These are phyloP conservation scores for Drechslera avenae DNA, from an alignment of 2,329 filamentous ascomycete genomes.

Conservation along the genomic window DNA sequence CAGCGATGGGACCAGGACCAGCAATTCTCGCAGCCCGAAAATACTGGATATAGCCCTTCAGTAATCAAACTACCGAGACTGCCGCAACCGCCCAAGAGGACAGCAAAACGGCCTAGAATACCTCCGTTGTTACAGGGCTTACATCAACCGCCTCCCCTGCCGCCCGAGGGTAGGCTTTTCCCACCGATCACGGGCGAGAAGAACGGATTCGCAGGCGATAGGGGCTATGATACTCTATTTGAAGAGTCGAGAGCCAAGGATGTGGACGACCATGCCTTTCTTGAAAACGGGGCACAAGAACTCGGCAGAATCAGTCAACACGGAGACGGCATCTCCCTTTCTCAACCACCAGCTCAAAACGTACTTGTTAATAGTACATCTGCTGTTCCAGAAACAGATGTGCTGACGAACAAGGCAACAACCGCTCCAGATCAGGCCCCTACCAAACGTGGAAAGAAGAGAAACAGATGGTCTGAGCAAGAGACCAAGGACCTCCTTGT, in stretches of 20 bases:
- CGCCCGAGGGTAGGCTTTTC: slow-evolving; percentile 60
- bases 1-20: slow-evolving; percentile 31
- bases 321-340: background rate
- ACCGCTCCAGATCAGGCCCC: slow-evolving; percentile 17
- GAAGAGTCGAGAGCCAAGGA: slow-evolving; percentile 16
- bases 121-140: slow-evolving; percentile 62
- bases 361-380: background rate
- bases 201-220: slow-evolving; percentile 25
- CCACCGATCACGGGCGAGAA: slow-evolving; percentile 63
- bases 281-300: slow-evolving; percentile 1
- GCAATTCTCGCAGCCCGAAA: slow-evolving; percentile 16
- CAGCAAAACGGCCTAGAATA: slow-evolving; percentile 46
- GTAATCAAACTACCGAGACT: slow-evolving; percentile 49
- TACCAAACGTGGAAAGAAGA: slow-evolving; percentile 56
- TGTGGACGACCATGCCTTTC: slow-evolving; percentile 12
- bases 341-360: background rate
- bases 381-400: background rate
- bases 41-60: slow-evolving; percentile 23
- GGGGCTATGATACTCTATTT: slow-evolving; percentile 16
- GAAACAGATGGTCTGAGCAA: slow-evolving; percentile 66
- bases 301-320: slow-evolving; percentile 1
- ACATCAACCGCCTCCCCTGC: slow-evolving; percentile 64
- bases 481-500: slow-evolving; percentile 64
- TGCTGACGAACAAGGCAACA: background rate
- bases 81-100: slow-evolving; percentile 40